phyloP scores from a whole-genome alignment of 1,139 yeast species.

The Schizosaccharomyces versatilis region DNA sequence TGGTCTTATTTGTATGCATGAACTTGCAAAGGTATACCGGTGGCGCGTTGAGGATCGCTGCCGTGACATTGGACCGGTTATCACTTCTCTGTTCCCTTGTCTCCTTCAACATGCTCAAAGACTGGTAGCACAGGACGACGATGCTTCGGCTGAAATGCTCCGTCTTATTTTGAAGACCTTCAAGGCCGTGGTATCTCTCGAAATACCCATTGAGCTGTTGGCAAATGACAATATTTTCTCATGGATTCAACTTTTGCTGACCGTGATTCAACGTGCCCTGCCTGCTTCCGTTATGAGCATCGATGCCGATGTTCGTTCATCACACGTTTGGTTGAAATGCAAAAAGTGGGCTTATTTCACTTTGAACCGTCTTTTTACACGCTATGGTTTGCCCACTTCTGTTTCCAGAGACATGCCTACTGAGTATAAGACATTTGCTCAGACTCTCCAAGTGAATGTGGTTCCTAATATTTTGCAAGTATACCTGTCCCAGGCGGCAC shows the following conservation, averaged over 20 bases:
- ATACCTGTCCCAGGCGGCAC: conserved; percentile 42
- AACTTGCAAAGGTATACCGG: conserved; percentile 50
- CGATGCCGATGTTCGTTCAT: conserved; percentile 28
- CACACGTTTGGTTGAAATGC: conserved; percentile 45
- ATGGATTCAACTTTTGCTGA: conserved; percentile 66
- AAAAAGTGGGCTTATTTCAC: conserved; percentile 85
- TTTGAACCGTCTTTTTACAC: conserved; percentile 41
- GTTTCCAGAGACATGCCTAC: conserved; percentile 17
- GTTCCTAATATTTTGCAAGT: conserved; percentile 53
- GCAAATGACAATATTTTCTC: conserved; percentile 32
- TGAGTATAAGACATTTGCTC: conserved; percentile 19
- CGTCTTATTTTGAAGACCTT: conserved; percentile 55
- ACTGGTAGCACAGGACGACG: conserved; percentile 26
- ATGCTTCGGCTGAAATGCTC: conserved; percentile 47
- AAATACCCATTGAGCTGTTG: conserved; percentile 52
- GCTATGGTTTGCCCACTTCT: conserved; percentile 31
- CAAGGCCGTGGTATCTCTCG: conserved; percentile 54
- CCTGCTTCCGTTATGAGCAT: conserved; percentile 29
- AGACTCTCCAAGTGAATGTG: conserved; percentile 24
- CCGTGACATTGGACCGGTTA: conserved; percentile 35
- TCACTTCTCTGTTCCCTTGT: conserved; percentile 45
- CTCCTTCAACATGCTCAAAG: conserved; percentile 43
- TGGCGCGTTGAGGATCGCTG: conserved; percentile 52
- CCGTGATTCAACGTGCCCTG: conserved; percentile 37
- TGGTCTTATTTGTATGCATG: conserved; percentile 56